Conservation (phyloP, 345 rosid species). For the Brassica carinata region DNA sequence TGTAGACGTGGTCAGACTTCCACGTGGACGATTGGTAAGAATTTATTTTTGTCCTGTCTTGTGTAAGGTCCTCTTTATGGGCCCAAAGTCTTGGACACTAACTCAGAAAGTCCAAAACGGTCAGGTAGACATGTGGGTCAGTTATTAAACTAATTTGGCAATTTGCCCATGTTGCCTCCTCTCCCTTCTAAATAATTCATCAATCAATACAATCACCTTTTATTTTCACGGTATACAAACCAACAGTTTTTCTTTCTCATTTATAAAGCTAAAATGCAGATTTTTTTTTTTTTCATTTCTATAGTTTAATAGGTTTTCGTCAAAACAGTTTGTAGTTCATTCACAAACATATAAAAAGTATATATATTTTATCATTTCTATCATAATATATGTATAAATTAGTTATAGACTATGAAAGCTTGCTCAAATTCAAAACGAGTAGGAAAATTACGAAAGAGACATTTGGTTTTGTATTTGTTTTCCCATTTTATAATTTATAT, state of each 20-base stretch:
- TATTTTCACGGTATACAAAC: slow-evolving; percentile 6
- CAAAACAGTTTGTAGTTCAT: background rate
- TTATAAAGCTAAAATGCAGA: background rate
- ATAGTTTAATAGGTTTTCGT: background rate
- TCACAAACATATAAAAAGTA: too few species aligned
- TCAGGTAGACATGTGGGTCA: slow-evolving; percentile 37
- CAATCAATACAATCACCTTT: slow-evolving; percentile 19
- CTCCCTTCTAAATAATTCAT: slow-evolving; percentile 24
- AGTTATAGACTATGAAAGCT: background rate
- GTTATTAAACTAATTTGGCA: slow-evolving; percentile 37
- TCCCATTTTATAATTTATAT: background rate
- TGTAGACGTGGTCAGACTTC: background rate
- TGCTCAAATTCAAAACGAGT: slow-evolving; percentile 7
- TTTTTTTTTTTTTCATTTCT: background rate
- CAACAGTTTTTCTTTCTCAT: background rate
- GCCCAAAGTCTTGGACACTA: slow-evolving; percentile 32
- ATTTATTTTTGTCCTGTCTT: slow-evolving; percentile 16
- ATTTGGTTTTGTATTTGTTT: slow-evolving; percentile 21
- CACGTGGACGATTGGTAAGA: slow-evolving; percentile 23
- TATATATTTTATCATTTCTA: background rate
- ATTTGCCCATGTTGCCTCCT: slow-evolving; percentile 36
- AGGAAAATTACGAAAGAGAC: slow-evolving; percentile 14
- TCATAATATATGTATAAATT: background rate
- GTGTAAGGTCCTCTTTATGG: slow-evolving; percentile 19
- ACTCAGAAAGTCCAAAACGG: slow-evolving; percentile 38